phyloP scores from a whole-genome alignment of 805 yeast species.

The Saccharomyces paradoxus region DNA sequence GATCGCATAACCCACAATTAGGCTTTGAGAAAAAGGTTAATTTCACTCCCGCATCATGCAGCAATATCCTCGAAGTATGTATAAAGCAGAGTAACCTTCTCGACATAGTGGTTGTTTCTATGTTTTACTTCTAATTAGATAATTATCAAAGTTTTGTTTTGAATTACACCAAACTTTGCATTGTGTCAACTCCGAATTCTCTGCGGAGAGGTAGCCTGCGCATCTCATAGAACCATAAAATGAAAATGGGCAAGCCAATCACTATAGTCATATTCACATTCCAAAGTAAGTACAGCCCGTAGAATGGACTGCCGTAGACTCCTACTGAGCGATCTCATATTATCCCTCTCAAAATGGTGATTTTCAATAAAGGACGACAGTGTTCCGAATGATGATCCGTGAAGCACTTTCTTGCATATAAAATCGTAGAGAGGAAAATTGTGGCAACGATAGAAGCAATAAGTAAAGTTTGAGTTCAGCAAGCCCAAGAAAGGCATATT shows the following conservation, averaged over 20 bases:
- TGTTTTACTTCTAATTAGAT: too few species aligned
- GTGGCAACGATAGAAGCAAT: background rate
- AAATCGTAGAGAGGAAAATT: background rate
- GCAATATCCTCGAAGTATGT: conserved; percentile 3
- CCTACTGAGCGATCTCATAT: background rate
- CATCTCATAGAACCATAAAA: background rate
- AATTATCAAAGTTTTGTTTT: background rate
- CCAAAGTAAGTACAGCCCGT: background rate
- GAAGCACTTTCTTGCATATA: background rate
- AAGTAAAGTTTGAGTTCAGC: background rate
- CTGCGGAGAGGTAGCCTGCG: background rate
- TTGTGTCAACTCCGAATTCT: background rate
- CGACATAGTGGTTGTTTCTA: background rate
- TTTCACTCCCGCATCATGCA: conserved; percentile 10
- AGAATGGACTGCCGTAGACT: background rate
- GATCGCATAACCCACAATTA: conserved; percentile 60
- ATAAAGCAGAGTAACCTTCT: conserved; percentile 1
- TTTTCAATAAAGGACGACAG: background rate
- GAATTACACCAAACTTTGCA: background rate
- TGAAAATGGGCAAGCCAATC: background rate
- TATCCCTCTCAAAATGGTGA: background rate
- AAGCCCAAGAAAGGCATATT: background rate
- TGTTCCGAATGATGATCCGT: background rate
- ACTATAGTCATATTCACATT: background rate
- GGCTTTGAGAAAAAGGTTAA: conserved; percentile 62